phyloP scores from a whole-genome alignment of 2,329 filamentous ascomycete species.

The Rhinocladiella mackenziei region DNA sequence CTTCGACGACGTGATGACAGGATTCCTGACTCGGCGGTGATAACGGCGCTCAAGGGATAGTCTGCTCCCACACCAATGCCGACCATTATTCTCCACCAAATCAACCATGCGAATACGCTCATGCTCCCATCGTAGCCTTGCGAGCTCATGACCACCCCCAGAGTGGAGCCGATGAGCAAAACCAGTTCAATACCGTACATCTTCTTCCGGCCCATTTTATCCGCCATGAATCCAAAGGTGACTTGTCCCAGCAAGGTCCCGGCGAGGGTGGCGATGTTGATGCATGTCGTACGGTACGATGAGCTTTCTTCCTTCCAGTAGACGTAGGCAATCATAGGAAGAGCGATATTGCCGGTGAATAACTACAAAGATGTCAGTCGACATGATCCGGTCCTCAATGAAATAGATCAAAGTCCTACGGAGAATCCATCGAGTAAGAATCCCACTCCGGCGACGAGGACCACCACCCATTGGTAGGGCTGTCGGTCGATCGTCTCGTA shows the following conservation, averaged over 20 bases:
- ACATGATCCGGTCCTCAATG: conserved; percentile 7
- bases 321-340: conserved; percentile 47
- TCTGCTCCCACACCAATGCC: conserved; percentile 61
- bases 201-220: conserved; percentile 47
- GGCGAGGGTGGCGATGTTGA: conserved; percentile 46
- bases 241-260: conserved; percentile 49
- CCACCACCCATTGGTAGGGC: conserved; percentile 42
- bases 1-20: not conserved
- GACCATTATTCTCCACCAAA: conserved; percentile 48
- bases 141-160: conserved; percentile 47
- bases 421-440: conserved; percentile 50
- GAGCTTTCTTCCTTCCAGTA: conserved; percentile 44
- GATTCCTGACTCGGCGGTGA: conserved; percentile 62
- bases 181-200: conserved; percentile 51
- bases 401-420: conserved; percentile 25
- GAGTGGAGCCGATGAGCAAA: conserved; percentile 44
- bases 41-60: conserved; percentile 64
- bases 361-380: conserved; percentile 33
- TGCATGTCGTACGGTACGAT: conserved; percentile 36
- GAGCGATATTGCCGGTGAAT: conserved; percentile 50
- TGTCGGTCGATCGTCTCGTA: conserved; percentile 45
- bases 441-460: conserved; percentile 47
- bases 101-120: conserved; percentile 44
- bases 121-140: conserved; percentile 43
- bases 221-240: conserved; percentile 46